Percentiles rank a stretch among this genome's conserved stretches.
Conservation (phyloP, 257 asterid genomes). For the Anisodus acutangulus region DNA sequence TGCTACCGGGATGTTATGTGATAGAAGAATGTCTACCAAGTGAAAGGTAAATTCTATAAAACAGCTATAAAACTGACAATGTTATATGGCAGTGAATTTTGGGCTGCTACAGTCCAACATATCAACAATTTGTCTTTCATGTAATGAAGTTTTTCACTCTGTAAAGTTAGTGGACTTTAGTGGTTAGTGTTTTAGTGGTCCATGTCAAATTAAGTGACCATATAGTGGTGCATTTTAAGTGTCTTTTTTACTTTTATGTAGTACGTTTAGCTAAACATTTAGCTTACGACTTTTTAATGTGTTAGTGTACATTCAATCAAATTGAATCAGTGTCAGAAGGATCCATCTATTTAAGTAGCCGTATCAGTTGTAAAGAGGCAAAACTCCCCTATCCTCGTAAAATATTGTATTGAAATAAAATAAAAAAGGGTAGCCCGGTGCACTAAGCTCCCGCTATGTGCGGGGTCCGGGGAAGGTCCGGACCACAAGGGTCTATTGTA, state of each 20-base stretch:
- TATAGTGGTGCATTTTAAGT: background rate
- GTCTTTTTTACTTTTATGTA: background rate
- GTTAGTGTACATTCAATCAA: background rate
- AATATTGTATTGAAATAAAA: background rate
- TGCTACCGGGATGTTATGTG: too few relatives aligned
- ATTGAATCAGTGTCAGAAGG: background rate
- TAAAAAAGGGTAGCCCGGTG: too few relatives aligned
- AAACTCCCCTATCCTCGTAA: background rate
- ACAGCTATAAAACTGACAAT: too few relatives aligned
- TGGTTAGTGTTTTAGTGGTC: background rate
- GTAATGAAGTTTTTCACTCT: background rate
- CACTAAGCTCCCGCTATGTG: too few relatives aligned
- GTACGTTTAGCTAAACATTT: background rate
- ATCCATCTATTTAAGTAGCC: background rate
- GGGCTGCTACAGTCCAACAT: too few relatives aligned
- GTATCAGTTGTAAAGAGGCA: background rate
- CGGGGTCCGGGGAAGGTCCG: too few relatives aligned
- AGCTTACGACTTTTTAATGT: background rate
- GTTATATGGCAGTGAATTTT: too few relatives aligned
- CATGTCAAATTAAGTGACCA: background rate
- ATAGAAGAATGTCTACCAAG: too few relatives aligned
- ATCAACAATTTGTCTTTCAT: background rate
- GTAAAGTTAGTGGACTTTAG: background rate
- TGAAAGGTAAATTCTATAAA: too few relatives aligned
- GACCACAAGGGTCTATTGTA: too few relatives aligned